Percentiles rank a stretch among this genome's conserved stretches.
phyloP scores from a whole-genome alignment of 2,329 filamentous ascomycete species.

The Fusarium nurragi region DNA sequence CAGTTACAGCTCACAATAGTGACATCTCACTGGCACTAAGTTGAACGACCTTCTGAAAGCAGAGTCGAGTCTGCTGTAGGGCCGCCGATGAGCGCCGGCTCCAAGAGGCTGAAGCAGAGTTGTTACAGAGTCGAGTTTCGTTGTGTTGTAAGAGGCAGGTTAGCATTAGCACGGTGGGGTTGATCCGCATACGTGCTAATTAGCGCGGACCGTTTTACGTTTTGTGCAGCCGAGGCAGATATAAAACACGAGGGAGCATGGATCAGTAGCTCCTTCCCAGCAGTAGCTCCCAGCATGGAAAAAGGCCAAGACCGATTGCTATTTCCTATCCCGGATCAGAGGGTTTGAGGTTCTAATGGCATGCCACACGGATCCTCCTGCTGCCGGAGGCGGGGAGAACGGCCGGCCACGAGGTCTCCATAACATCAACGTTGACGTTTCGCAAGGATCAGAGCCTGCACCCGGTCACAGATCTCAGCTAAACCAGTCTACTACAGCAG shows the following conservation, averaged over 20 bases:
- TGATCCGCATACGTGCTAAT: conserved; percentile 13
- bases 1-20: not conserved
- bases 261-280: conserved; percentile 4
- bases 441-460: conserved; percentile 23
- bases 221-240: conserved; percentile 13
- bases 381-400: conserved; percentile 27
- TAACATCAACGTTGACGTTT: conserved; percentile 13
- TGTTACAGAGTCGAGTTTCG: conserved; percentile 60
- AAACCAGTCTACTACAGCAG: not conserved
- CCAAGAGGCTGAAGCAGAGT: conserved; percentile 54
- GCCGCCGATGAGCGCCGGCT: conserved; percentile 4
- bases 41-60: conserved; percentile 7
- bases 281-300: not conserved
- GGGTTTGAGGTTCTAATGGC: conserved; percentile 35
- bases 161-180: conserved; percentile 25
- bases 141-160: conserved; percentile 40
- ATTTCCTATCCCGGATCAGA: conserved; percentile 18
- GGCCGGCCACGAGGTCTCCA: conserved; percentile 24
- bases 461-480: conserved; percentile 28
- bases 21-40: not conserved
- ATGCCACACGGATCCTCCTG: conserved; percentile 29
- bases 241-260: conserved; percentile 38
- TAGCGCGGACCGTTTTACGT: conserved; percentile 6
- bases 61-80: conserved; percentile 1
- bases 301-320: conserved; percentile 1